A percentile compares a stretch with the other conserved stretches of the same genome.
These are phyloP conservation scores for Vachellia pachyceras DNA, from an alignment of 306 rosid species.

Conservation along the genomic window DNA sequence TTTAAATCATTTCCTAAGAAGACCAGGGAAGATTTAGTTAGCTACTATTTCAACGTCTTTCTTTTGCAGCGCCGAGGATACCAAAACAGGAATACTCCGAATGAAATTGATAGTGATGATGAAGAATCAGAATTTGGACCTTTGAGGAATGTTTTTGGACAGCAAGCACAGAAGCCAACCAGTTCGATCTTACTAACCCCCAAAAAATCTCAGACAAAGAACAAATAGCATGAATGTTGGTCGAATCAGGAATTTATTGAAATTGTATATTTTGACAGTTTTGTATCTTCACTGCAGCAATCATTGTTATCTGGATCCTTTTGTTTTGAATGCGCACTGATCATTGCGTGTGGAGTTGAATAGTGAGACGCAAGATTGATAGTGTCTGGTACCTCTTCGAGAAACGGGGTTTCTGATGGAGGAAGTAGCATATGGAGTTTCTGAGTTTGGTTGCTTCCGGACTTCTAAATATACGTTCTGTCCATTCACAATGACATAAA, in stretches of 20 bases:
- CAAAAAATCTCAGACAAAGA: slow-evolving; percentile 48
- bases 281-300: slow-evolving; percentile 25
- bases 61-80: slow-evolving; percentile 72
- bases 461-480: slow-evolving; percentile 33
- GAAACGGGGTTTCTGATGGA: slow-evolving; percentile 34
- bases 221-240: slow-evolving; percentile 35
- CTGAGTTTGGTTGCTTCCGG: slow-evolving; percentile 35
- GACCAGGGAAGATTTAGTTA: slow-evolving; percentile 70
- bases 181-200: slow-evolving; percentile 53
- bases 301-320: slow-evolving; percentile 27
- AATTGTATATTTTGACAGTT: slow-evolving; percentile 38
- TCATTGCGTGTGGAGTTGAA: slow-evolving; percentile 28
- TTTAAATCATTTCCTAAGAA: slow-evolving; percentile 55
- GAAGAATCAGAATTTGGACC: slow-evolving; percentile 53
- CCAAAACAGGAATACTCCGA: slow-evolving; percentile 78
- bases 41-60: slow-evolving; percentile 90
- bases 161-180: slow-evolving; percentile 43
- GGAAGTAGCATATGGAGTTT: slow-evolving; percentile 40
- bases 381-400: not conserved
- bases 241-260: slow-evolving; percentile 18
- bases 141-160: slow-evolving; percentile 49
- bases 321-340: slow-evolving; percentile 23
- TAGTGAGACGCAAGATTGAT: slow-evolving; percentile 5
- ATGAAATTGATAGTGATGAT: slow-evolving; percentile 71
- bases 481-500: slow-evolving; percentile 16